These are phyloP conservation scores for Aspergillus pseudoterreus DNA, from an alignment of 2,329 filamentous ascomycete species.

Conservation along the genomic window DNA sequence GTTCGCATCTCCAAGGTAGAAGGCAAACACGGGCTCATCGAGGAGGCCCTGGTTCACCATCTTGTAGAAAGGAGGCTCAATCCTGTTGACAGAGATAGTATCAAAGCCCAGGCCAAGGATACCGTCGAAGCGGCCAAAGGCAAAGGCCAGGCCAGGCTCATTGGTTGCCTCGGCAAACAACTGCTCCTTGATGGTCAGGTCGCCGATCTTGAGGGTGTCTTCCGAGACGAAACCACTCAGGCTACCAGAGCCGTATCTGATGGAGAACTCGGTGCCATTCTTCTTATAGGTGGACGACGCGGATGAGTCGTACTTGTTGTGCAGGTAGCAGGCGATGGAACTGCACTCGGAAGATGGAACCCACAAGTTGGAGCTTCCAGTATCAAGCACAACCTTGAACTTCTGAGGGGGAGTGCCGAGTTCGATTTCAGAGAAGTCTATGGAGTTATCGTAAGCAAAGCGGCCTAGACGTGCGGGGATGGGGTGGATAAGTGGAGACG, in stretches of 20 bases:
- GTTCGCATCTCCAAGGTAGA: constrained; percentile 81
- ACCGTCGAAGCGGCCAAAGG: constrained; percentile 95
- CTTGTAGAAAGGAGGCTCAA: constrained; percentile 93
- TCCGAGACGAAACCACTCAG: constrained; percentile 91
- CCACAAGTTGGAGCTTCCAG: constrained; percentile 98
- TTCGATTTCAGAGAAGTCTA: constrained; percentile 95
- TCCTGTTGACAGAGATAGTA: constrained; percentile 93
- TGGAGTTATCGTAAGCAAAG: neutral
- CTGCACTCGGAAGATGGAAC: constrained; percentile 85
- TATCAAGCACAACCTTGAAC: constrained; percentile 99
- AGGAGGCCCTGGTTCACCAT: constrained; percentile 86
- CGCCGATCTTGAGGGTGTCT: constrained; percentile 81
- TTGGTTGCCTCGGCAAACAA: constrained; percentile 94
- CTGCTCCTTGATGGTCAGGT: constrained; percentile 82
- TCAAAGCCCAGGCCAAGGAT: constrained; percentile 94
- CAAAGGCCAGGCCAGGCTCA: constrained; percentile 95
- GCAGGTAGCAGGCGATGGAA: constrained; percentile 97
- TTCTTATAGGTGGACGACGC: constrained; percentile 86
- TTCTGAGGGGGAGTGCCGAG: constrained; percentile 87
- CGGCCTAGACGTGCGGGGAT: neutral
- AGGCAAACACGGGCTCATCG: constrained; percentile 90
- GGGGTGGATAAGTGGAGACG: neutral
- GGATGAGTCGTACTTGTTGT: constrained; percentile 92
- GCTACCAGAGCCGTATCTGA: constrained; percentile 91
- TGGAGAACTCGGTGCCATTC: constrained; percentile 90